Percentiles rank a stretch among this genome's conserved stretches.
These are phyloP conservation scores for Dictyostelium intermedium DNA, from an alignment of 78 protist genomes.

Conservation along the genomic window DNA sequence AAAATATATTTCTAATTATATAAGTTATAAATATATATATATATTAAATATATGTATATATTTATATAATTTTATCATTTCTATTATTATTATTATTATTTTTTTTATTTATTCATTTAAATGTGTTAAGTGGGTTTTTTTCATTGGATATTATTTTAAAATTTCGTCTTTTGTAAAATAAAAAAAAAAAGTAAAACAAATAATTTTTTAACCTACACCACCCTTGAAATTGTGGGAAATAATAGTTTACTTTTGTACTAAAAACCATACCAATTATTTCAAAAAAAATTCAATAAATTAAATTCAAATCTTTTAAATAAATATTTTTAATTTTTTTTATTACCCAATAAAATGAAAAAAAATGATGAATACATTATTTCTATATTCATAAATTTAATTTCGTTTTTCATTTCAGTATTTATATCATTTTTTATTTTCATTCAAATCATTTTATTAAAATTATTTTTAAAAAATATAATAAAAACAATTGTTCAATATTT, in stretches of 20 bases:
- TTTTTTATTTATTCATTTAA: neutral
- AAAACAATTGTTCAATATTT: neutral
- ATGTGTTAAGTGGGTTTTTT: neutral
- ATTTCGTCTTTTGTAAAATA: neutral
- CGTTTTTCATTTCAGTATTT: neutral
- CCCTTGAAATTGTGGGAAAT: neutral
- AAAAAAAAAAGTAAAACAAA: neutral
- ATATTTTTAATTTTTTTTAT: neutral
- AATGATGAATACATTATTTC: neutral
- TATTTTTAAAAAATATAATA: neutral
- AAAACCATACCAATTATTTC: neutral
- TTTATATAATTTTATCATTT: too few species aligned
- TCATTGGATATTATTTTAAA: neutral
- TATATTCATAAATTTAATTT: neutral
- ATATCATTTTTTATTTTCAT: neutral
- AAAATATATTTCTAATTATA: too few species aligned
- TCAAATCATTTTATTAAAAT: neutral
- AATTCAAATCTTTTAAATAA: neutral
- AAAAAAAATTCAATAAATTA: too few species aligned
- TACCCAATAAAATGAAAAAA: neutral
- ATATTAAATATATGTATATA: too few species aligned
- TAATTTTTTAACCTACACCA: neutral
- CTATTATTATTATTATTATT: too few species aligned
- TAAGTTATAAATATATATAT: too few species aligned
- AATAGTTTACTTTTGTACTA: neutral